Conservation (phyloP, 2,329 filamentous ascomycete genomes). For the Colletotrichum somersetense region DNA sequence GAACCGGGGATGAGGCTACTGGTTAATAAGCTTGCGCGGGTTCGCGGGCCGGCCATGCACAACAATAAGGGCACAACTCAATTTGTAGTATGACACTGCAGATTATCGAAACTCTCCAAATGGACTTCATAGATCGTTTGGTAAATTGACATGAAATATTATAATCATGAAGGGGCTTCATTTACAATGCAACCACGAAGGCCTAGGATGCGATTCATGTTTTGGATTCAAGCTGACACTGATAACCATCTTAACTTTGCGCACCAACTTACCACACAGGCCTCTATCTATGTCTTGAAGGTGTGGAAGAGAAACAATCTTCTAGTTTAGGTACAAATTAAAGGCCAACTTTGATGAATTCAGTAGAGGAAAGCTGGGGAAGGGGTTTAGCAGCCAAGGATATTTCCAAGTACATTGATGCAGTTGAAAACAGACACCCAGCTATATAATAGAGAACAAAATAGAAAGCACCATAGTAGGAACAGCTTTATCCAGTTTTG, state of each 20-base stretch:
- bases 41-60: too few relatives aligned
- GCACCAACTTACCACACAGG: neutral
- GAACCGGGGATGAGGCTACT: too few relatives aligned
- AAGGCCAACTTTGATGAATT: neutral
- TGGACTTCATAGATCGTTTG: neutral
- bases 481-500: too few relatives aligned
- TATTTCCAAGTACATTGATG: too few relatives aligned
- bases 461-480: too few relatives aligned
- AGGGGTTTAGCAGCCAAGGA: too few relatives aligned
- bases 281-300: rapidly evolving
- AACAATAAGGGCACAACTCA: too few relatives aligned
- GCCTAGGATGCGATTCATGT: neutral
- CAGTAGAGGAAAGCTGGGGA: too few relatives aligned
- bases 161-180: neutral
- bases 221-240: neutral
- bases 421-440: neutral
- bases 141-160: rapidly evolving
- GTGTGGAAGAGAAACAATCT: neutral
- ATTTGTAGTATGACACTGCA: neutral
- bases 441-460: too few relatives aligned
- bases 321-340: neutral
- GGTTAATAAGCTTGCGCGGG: too few relatives aligned
- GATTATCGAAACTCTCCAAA: neutral
- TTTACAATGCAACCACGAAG: neutral
- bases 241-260: neutral